Conservation (phyloP, 768 basidiomycete genomes). For the Tricholoma sp. region DNA sequence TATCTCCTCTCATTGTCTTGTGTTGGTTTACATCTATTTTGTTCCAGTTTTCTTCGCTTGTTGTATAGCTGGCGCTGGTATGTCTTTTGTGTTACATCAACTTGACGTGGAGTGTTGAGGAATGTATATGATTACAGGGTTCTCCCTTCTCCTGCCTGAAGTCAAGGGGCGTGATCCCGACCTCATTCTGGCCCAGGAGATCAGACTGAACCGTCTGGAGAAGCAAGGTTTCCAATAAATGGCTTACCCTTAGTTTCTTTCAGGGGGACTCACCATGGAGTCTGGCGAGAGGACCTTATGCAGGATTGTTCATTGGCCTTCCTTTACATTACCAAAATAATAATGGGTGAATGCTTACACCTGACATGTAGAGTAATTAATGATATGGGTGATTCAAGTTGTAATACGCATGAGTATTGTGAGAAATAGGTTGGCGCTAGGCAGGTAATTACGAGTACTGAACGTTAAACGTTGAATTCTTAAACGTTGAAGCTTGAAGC, state of each 20-base stretch:
- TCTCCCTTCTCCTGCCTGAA: slow-evolving; percentile 34
- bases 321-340: too few species aligned
- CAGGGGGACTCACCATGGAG: background rate
- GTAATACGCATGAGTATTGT: too few species aligned
- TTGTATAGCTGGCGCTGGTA: slow-evolving; percentile 49
- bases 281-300: too few species aligned
- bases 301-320: too few species aligned
- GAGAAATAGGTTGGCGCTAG: too few species aligned
- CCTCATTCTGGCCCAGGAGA: slow-evolving; percentile 29
- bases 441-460: too few species aligned
- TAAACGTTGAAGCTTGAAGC: too few species aligned
- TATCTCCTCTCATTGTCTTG: background rate
- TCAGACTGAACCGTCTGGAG: slow-evolving; percentile 6
- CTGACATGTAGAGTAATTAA: too few species aligned
- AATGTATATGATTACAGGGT: slow-evolving; percentile 8
- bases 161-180: slow-evolving; percentile 37
- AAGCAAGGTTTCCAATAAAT: background rate
- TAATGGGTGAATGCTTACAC: too few species aligned
- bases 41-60: slow-evolving; percentile 61
- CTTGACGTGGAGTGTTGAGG: background rate
- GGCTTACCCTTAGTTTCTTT: background rate
- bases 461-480: too few species aligned
- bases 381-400: too few species aligned
- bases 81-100: background rate
- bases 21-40: background rate